Evolutionary conservation across 768 basidiomycete genomes (phyloP), one percentile per base, ranked within the genome.

Genomic region (Lentinula sp.): DNA sequence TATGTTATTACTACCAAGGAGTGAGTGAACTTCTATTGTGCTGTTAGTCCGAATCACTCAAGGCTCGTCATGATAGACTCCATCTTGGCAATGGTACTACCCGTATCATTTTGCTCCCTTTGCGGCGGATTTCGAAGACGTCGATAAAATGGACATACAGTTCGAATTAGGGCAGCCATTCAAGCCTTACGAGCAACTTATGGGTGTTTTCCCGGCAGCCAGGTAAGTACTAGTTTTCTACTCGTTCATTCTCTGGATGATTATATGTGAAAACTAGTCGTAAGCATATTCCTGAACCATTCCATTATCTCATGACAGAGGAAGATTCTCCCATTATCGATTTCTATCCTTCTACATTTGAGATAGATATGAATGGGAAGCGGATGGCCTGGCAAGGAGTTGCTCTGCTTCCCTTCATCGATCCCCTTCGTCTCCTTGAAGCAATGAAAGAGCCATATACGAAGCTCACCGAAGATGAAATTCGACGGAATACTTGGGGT

Each of bases 351-450:
- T 64, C 80, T 0, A 84, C 88, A 15, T 99, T 99, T 72, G 86
- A 95, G 66, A 88, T 98, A 68, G 97, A 99, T 73, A 99, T 99
- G 97, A 99, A 99, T 69, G 97, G 97, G 61, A 98, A 98, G 77
- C 92, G 91, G 75, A 98, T 98, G 95, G 81, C 91, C 6, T 99
- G 97, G 97, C 96, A 99, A 73, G 97, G 97, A 58, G 94, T 99
- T 60, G 95, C 97, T 0, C 78, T 99, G 8, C 78, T 99, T 21
- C 95, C 97, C 0, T 99, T 98, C 78, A 98, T 99, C 64, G 92
- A 98, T 69, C 81, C 87, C 70, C 81, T 80, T 59, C 84, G 95
- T 37, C 75, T 99, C 28, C 76, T 98, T 58, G 87, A 84, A 37
- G 93, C 95, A 3, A 93, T 99, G 89, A 82, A 78, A 7, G 71